These are phyloP conservation scores for Wickerhamomyces silvicola DNA, from an alignment of 805 yeast genomes.

Conservation along the genomic window DNA sequence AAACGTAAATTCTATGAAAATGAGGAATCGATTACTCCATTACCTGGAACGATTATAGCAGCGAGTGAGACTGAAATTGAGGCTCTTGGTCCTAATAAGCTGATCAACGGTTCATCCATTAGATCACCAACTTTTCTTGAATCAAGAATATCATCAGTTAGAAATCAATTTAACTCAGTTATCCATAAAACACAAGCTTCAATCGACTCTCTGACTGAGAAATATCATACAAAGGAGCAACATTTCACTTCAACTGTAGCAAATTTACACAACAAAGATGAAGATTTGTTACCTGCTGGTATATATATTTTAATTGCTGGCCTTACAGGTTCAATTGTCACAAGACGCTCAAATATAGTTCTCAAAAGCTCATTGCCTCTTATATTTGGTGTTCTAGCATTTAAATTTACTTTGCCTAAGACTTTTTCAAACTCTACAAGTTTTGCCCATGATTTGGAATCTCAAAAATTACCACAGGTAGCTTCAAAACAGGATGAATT, in stretches of 20 bases:
- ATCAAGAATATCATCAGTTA: slow-evolving; percentile 36
- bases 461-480: slow-evolving; percentile 51
- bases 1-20: slow-evolving; percentile 39
- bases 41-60: slow-evolving; percentile 44
- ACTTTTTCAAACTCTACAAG: slow-evolving; percentile 58
- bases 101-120: slow-evolving; percentile 51
- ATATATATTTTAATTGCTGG: slow-evolving; percentile 64
- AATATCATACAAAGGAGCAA: slow-evolving; percentile 55
- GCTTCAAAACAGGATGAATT: slow-evolving; percentile 55
- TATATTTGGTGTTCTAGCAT: slow-evolving; percentile 54
- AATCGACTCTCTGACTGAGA: slow-evolving; percentile 41
- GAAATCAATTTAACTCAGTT: slow-evolving; percentile 30
- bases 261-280: slow-evolving; percentile 54
- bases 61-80: slow-evolving; percentile 37
- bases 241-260: slow-evolving; percentile 57
- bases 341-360: slow-evolving; percentile 60
- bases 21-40: slow-evolving; percentile 37
- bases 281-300: slow-evolving; percentile 66
- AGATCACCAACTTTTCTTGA: slow-evolving; percentile 48
- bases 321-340: slow-evolving; percentile 63
- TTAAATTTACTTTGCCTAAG: slow-evolving; percentile 63
- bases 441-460: slow-evolving; percentile 56
- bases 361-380: slow-evolving; percentile 53
- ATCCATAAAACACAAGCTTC: slow-evolving; percentile 26
- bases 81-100: slow-evolving; percentile 38